Conservation (phyloP, 306 rosid genomes). For the Malus sylvestris region DNA sequence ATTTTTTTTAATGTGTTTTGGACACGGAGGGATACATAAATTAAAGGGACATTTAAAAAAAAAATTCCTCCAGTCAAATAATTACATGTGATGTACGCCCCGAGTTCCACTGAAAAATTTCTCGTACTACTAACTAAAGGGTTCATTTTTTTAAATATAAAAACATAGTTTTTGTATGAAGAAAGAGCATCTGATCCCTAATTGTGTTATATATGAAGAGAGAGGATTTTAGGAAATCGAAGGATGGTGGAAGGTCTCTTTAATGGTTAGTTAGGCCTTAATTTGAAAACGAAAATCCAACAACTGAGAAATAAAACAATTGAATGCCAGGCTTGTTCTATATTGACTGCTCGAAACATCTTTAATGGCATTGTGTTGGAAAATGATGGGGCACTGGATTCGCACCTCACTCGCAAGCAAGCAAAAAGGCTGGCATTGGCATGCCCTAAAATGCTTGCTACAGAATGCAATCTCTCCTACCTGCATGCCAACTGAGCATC, state of each 20-base stretch:
- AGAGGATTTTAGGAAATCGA: background rate
- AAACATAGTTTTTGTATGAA: background rate
- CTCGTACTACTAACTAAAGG: background rate
- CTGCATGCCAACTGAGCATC: background rate
- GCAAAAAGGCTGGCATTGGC: background rate
- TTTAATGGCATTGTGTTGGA: background rate
- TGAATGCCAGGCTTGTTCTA: background rate
- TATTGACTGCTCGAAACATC: background rate
- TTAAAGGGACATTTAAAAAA: too few species aligned
- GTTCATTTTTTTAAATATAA: background rate
- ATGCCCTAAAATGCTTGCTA: slow-evolving; percentile 16
- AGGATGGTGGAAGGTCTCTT: slow-evolving; percentile 25
- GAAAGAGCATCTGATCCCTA: background rate
- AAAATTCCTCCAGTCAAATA: too few species aligned
- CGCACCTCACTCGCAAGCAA: background rate
- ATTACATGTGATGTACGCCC: too few species aligned
- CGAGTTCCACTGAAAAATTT: accelerated
- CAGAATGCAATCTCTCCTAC: slow-evolving; percentile 12
- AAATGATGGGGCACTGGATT: slow-evolving; percentile 23
- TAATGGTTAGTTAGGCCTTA: background rate
- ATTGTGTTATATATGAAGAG: background rate
- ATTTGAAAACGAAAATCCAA: slow-evolving; percentile 21
- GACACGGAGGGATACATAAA: accelerated
- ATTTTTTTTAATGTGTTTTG: background rate
- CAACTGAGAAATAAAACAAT: slow-evolving; percentile 1